Base-by-base conservation (phyloP, 202 grass and related monocot species). In the Carex sylvatica region DNA sequence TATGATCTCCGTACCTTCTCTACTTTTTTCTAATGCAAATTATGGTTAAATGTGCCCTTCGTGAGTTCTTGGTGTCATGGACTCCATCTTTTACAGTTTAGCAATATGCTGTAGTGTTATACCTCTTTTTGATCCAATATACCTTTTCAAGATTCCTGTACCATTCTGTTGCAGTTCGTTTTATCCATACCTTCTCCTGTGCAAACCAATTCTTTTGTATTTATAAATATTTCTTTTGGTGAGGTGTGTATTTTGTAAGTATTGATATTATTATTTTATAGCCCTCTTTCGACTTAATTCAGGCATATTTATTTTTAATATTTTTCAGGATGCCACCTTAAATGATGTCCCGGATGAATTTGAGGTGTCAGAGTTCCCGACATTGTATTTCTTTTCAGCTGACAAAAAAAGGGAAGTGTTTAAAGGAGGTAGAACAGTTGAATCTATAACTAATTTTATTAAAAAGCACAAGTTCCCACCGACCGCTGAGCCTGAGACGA, bases 271-370 rank as follows among this genome's bases (percentile, higher is more conserved):
- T 15, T 46, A 61, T 38, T 65, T 22, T 9, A 1, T 36, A 80
- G 31, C 26, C 28, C 59, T 72, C 15, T 15, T 6, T 78, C 11
- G 66, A 11, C 0, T 65, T 64, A 22, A 33, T 63, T 4, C 35
- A 55, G 8, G 18, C 7, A 51, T 38, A 68, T 83, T 58, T 31
- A 18, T 16, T 53, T 71, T 28, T 40, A 18, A 72, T 42, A 76
- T 69, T 88, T 82, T 88, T 33, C 49, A 93, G 92, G 95, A 93
- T 91, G 92, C 89, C 64, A 93, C 92, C 9, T 75, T 70, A 3
- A 98, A 98, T 3, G 87, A 98, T 84, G 56, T 90, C 54, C 87
- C 92, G 6, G 81, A 80, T 12, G 90, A 98, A n/a, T 91, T 98
- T 8, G 13, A 78, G 0, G 38, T 95, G 12, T 66, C 87, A 6